phyloP scores from a whole-genome alignment of 108 stramenopile species.

The Nitzschia sp. region DNA sequence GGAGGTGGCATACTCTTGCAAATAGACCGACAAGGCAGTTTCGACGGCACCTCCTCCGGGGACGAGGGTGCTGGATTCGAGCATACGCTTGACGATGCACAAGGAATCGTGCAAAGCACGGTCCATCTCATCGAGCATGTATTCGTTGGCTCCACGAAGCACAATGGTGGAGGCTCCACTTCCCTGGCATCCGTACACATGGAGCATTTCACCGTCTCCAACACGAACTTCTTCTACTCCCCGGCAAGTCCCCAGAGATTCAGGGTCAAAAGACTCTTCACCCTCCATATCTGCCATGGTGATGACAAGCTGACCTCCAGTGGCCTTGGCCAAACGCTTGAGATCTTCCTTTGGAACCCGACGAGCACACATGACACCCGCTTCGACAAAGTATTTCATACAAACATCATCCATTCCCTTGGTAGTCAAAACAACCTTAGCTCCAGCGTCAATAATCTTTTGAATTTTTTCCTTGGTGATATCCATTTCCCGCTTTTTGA shows the following conservation, averaged over 20 bases:
- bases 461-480: constrained; percentile 99
- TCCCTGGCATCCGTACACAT: constrained; percentile 89
- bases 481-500: constrained; percentile 98
- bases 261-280: constrained; percentile 93
- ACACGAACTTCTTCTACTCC: constrained; percentile 93
- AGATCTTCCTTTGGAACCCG: constrained; percentile 96
- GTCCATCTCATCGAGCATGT: constrained; percentile 99
- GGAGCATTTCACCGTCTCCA: constrained; percentile 98
- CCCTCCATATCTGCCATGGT: constrained; percentile 99
- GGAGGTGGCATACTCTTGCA: constrained; percentile 93
- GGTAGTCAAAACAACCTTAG: constrained; percentile 96
- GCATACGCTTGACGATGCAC: constrained; percentile 97
- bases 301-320: constrained; percentile 91
- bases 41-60: constrained; percentile 99
- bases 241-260: constrained; percentile 86
- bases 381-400: constrained; percentile 99
- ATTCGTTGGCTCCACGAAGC: constrained; percentile 98
- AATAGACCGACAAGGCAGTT: constrained; percentile 89
- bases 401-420: constrained; percentile 99
- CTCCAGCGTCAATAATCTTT: constrained; percentile 95
- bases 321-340: constrained; percentile 97
- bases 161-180: constrained; percentile 93
- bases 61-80: constrained; percentile 95
- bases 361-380: constrained; percentile 92
- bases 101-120: constrained; percentile 97